These are phyloP conservation scores for Coemansia furcata DNA, from an alignment of 192 early-diverging fungal species.

Conservation along the genomic window DNA sequence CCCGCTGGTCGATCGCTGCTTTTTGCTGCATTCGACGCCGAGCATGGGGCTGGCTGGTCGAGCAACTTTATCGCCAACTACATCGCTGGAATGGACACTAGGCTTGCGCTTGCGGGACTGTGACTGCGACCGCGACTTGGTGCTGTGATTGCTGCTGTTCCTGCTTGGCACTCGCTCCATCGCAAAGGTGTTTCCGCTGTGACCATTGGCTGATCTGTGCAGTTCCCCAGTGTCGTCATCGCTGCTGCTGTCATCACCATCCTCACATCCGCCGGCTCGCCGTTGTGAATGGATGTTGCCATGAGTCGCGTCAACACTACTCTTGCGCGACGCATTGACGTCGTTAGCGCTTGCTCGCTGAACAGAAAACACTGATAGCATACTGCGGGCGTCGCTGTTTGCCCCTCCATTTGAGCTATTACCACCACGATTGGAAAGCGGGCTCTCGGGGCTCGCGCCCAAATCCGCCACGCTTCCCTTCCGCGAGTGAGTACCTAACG, in stretches of 20 bases:
- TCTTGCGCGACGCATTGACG: constrained; percentile 10
- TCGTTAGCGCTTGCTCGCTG: constrained; percentile 3
- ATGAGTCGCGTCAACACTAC: neutral
- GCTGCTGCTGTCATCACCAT: neutral
- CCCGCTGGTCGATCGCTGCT: constrained; percentile 13
- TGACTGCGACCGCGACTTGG: neutral
- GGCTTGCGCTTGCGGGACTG: constrained; percentile 35
- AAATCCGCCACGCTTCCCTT: constrained; percentile 8
- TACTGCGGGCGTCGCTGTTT: neutral
- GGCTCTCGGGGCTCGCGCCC: constrained; percentile 4
- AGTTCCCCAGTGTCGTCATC: neutral
- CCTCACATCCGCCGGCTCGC: neutral
- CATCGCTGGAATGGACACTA: neutral
- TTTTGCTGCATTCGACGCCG: constrained; percentile 15
- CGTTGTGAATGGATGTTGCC: neutral
- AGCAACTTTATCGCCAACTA: neutral
- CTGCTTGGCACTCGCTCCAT: constrained; percentile 13
- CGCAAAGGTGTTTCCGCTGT: neutral
- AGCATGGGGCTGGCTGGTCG: neutral
- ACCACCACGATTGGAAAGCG: neutral
- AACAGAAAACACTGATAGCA: constrained; percentile 1
- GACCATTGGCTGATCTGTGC: neutral
- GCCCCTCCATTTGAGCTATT: neutral
- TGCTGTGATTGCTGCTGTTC: neutral
- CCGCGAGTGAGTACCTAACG: constrained; percentile 6